Conservation (phyloP, 2,329 filamentous ascomycete genomes). For the Pyricularia sp. region DNA sequence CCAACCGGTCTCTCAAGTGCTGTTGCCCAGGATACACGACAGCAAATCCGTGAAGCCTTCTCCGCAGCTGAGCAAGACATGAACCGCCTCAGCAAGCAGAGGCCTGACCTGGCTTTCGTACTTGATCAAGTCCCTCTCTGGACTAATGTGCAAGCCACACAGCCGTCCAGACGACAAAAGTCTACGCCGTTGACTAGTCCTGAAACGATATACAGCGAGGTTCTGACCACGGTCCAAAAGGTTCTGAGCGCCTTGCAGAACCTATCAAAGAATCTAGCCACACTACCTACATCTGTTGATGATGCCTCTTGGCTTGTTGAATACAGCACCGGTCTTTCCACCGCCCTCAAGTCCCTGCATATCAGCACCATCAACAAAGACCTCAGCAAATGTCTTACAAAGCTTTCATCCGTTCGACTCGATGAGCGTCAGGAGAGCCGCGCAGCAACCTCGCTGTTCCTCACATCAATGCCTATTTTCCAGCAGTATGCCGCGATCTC, state of each 20-base stretch:
- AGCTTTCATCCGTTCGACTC: conserved; percentile 23
- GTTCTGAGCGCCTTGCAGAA: conserved; percentile 71
- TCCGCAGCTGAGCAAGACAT: conserved; percentile 27
- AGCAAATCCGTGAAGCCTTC: conserved; percentile 23
- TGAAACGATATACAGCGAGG: conserved; percentile 19
- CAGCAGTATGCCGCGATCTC: conserved; percentile 57
- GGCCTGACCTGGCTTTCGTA: conserved; percentile 50
- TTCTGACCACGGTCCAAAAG: conserved; percentile 57
- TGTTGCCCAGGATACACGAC: conserved; percentile 19
- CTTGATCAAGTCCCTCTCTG: conserved; percentile 55
- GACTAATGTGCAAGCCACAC: conserved; percentile 24
- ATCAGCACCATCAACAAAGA: conserved; percentile 37
- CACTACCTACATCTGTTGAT: conserved; percentile 45
- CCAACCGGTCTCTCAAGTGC: conserved; percentile 37
- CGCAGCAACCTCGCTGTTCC: conserved; percentile 43
- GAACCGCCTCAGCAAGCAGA: conserved; percentile 24
- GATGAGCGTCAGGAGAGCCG: conserved; percentile 25
- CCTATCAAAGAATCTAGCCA: conserved; percentile 41
- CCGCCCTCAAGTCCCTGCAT: conserved; percentile 46
- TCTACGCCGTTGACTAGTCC: neutral
- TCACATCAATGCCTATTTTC: conserved; percentile 55
- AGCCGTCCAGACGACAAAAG: conserved; percentile 6
- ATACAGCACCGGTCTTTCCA: conserved; percentile 37
- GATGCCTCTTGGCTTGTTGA: conserved; percentile 50
- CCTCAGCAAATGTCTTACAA: conserved; percentile 23